Evolutionary conservation across 177 flowering plant genomes (phyloP).

Genomic region (Telopea speciosissima): DNA sequence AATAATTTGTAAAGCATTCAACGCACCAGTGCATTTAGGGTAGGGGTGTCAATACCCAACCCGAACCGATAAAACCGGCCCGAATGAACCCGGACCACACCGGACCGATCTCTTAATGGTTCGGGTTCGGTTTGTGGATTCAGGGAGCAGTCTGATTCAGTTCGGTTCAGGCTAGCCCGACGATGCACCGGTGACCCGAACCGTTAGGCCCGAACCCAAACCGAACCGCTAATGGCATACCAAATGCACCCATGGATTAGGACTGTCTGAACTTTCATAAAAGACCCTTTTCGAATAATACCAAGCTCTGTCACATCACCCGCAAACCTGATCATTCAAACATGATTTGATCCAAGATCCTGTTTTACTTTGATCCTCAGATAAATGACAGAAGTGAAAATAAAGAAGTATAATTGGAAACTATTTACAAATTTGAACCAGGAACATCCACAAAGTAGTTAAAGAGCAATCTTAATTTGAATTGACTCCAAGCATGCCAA

Average conservation of each 20-base stretch:
- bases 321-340: conserved; percentile 59
- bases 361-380: not conserved
- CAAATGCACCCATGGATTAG: conserved; percentile 80
- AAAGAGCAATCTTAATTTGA: not conserved
- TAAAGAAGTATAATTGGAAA: not conserved
- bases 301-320: conserved; percentile 90
- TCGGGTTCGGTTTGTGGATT: too few relatives aligned
- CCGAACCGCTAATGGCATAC: conserved; percentile 38
- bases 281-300: conserved; percentile 63
- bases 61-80: too few relatives aligned
- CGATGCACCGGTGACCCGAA: too few relatives aligned
- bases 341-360: conserved; percentile 12
- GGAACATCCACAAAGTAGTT: not conserved
- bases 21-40: too few relatives aligned
- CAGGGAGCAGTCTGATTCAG: too few relatives aligned
- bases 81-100: too few relatives aligned
- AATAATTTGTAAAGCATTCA: too few relatives aligned
- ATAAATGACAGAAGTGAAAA: not conserved
- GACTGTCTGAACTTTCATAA: conserved; percentile 58
- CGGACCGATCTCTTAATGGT: too few relatives aligned
- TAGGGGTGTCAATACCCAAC: too few relatives aligned
- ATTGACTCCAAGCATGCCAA: not conserved
- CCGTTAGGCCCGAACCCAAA: too few relatives aligned
- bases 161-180: too few relatives aligned
- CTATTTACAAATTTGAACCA: too few relatives aligned